Evolutionary conservation across 352 stramenopile species (phyloP).

Genomic region (Globisporangium canariense): DNA sequence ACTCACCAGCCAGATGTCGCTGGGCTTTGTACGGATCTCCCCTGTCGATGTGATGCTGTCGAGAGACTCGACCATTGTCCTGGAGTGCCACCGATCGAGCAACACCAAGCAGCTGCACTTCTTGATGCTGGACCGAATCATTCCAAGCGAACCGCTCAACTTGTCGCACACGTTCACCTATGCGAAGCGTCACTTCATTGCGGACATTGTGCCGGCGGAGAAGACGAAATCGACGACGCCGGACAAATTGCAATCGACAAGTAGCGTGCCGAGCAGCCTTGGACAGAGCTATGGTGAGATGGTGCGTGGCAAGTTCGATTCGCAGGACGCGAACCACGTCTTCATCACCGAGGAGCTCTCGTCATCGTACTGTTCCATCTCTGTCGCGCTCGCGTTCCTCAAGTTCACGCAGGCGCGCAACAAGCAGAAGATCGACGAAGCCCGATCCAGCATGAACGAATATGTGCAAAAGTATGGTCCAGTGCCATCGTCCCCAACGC

Average conservation of each 20-base stretch:
- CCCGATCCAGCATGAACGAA: slow-evolving; percentile 42
- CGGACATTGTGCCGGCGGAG: slow-evolving; percentile 63
- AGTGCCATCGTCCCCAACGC: slow-evolving; percentile 25
- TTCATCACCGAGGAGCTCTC: slow-evolving; percentile 83
- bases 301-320: slow-evolving; percentile 51
- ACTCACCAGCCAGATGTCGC: slow-evolving; percentile 54
- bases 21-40: slow-evolving; percentile 75
- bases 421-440: slow-evolving; percentile 53
- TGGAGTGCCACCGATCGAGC: slow-evolving; percentile 56
- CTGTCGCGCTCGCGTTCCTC: slow-evolving; percentile 75
- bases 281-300: slow-evolving; percentile 58
- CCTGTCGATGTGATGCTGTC: slow-evolving; percentile 74
- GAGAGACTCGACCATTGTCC: slow-evolving; percentile 64
- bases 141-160: slow-evolving; percentile 58
- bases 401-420: slow-evolving; percentile 73
- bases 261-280: slow-evolving; percentile 17
- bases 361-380: slow-evolving; percentile 77
- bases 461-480: slow-evolving; percentile 56
- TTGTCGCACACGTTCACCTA: slow-evolving; percentile 78
- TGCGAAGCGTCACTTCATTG: slow-evolving; percentile 76
- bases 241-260: slow-evolving; percentile 24
- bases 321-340: slow-evolving; percentile 55
- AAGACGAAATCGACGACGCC: slow-evolving; percentile 29
- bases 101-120: slow-evolving; percentile 61
- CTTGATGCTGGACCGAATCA: slow-evolving; percentile 71